Evolutionary conservation across 208 protist species (phyloP), one percentile per base, ranked within the genome.

Genomic region (Leishmania aethiopica): DNA sequence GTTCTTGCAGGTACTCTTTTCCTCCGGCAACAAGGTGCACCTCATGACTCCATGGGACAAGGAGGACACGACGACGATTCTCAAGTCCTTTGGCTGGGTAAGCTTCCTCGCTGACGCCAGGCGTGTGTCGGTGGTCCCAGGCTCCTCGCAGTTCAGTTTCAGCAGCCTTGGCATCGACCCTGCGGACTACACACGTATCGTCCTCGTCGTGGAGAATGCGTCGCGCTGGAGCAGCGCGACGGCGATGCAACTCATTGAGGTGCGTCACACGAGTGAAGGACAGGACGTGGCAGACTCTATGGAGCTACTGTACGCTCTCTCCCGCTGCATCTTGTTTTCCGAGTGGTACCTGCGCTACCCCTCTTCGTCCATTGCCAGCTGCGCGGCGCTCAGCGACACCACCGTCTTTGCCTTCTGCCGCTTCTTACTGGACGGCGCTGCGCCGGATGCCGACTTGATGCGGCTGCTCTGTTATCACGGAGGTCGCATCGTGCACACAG

Each of bases 301-400:
- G 82, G 90, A 92, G 62, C 87, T 97, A 11, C 80, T 97, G 7
- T 87, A 90, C 77, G 92, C 90, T 28, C 86, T 96, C 42, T 95
- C 88, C 11, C 83, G 77, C 25, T 95, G 91, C 59, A 80, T 95
- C 19, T 78, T 86, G 1, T 85, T 95, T 35, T 87, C 88, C 32
- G 94, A 97, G 82, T 92, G 89, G 84, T 87, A 88, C 19, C 77
- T 96, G 47, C 90, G 92, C n/a, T 90, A 92, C 79, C 92, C 94
- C n/a, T 80, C 85, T 7, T 93, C 86, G 28, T 84, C 90, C 42
- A 88, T 96, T 13, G 77, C 84, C 1, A 82, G 86, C 71, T 94
- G 90, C 67, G 75, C 75, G 4, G 84, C 92, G 11, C 77, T 95
- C 25, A 88, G 82, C 49, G 79, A 77, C 32, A 75, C 82, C n/a